These are phyloP conservation scores for Begonia fuchsioides DNA, from an alignment of 306 rosid species.

Conservation along the genomic window DNA sequence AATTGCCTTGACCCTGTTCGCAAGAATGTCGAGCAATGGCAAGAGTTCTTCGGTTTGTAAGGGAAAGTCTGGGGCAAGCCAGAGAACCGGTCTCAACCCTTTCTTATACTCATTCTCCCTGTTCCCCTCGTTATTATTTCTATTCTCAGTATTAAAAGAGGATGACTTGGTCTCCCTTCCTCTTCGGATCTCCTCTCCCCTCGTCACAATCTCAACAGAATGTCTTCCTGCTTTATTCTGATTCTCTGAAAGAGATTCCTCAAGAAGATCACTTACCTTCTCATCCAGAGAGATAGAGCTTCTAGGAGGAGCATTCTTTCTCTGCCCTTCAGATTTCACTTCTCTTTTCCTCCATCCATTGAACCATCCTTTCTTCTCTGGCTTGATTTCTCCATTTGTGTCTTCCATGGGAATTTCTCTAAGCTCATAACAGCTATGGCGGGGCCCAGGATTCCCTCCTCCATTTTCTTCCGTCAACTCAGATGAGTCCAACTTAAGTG, in stretches of 20 bases:
- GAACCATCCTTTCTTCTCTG: constrained; percentile 89
- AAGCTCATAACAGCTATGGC: constrained; percentile 34
- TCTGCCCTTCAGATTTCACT: neutral
- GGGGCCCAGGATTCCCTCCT: constrained; percentile 27
- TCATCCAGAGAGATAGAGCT: too few species aligned
- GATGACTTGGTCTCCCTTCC: constrained; percentile 17
- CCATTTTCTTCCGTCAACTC: constrained; percentile 53
- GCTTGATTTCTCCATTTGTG: constrained; percentile 37
- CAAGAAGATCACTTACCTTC: too few species aligned
- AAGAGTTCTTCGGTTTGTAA: constrained; percentile 91
- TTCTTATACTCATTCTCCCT: constrained; percentile 86
- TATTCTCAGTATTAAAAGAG: constrained; percentile 22
- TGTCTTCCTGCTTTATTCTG: too few species aligned
- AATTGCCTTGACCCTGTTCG: constrained; percentile 90
- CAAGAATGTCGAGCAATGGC: constrained; percentile 90
- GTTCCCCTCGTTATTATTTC: constrained; percentile 75
- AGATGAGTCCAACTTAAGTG: constrained; percentile 54
- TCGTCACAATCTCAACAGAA: constrained; percentile 24
- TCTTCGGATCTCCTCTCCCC: constrained; percentile 70
- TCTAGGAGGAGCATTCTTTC: neutral
- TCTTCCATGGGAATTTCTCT: constrained; percentile 30
- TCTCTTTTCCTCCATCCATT: constrained; percentile 72
- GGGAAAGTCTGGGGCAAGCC: constrained; percentile 93
- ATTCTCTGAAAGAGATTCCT: too few species aligned
- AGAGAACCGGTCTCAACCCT: constrained; percentile 89